Evolutionary conservation across 2,329 filamentous ascomycete species (phyloP).

Genomic region (Calonectria leucothoes): DNA sequence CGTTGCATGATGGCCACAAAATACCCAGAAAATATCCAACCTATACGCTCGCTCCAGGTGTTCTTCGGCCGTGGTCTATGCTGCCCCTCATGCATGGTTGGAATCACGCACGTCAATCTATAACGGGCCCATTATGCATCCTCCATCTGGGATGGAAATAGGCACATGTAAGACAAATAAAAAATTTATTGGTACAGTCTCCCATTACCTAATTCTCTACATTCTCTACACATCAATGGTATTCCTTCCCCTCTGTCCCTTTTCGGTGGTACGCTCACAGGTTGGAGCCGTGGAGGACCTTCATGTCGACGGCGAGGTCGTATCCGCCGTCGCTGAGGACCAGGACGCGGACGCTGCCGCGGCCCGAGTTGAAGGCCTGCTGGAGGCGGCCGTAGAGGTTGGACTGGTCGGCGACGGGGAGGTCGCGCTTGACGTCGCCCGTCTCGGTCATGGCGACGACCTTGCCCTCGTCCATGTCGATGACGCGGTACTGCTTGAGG

Average conservation of each 20-base stretch:
- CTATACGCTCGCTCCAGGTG: too few species aligned
- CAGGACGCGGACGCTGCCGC: slow-evolving; percentile 92
- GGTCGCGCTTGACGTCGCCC: slow-evolving; percentile 96
- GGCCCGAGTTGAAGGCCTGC: slow-evolving; percentile 88
- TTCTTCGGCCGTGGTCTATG: too few species aligned
- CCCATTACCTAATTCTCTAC: too few species aligned
- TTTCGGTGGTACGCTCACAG: slow-evolving; percentile 58
- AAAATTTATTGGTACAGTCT: neutral
- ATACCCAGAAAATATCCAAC: too few species aligned
- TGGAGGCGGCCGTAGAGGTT: slow-evolving; percentile 84
- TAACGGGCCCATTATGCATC: neutral
- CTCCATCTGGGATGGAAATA: neutral
- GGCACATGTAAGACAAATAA: neutral
- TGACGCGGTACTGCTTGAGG: slow-evolving; percentile 99
- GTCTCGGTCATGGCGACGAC: slow-evolving; percentile 99
- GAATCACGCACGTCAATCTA: neutral
- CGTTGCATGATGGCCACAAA: too few species aligned
- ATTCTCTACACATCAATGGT: too few species aligned
- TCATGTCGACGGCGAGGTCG: slow-evolving; percentile 98
- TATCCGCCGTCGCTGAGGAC: slow-evolving; percentile 93
- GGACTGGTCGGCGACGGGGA: slow-evolving; percentile 95
- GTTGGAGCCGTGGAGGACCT: slow-evolving; percentile 88
- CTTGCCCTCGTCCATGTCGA: slow-evolving; percentile 89
- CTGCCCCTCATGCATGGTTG: too few species aligned
- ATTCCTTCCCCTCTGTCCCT: neutral